These are phyloP conservation scores for Fibroporia radiculosa DNA, from an alignment of 768 basidiomycete species.

Conservation along the genomic window DNA sequence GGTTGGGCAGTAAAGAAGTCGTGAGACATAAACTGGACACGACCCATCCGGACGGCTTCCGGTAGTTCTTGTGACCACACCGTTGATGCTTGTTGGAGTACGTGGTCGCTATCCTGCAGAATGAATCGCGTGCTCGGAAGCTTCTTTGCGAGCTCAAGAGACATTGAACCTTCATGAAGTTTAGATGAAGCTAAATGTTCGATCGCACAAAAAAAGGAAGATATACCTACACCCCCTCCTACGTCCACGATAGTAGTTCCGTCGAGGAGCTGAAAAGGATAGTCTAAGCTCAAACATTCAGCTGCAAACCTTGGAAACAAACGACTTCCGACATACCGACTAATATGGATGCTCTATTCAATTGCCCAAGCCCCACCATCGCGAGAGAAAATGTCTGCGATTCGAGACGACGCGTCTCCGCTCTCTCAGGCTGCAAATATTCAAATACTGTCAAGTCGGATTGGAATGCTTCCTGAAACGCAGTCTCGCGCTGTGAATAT, in stretches of 20 bases:
- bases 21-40: slow-evolving; percentile 5
- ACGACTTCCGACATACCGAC: slow-evolving; percentile 1
- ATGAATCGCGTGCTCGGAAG: slow-evolving; percentile 12
- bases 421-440: slow-evolving; percentile 6
- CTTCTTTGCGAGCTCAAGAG: slow-evolving; percentile 10
- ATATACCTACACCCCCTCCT: slow-evolving; percentile 8
- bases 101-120: slow-evolving; percentile 12
- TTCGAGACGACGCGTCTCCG: neutral
- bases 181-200: neutral
- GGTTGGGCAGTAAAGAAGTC: slow-evolving; percentile 14
- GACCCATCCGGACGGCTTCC: neutral
- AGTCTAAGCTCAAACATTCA: neutral
- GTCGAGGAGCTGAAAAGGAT: slow-evolving; percentile 4
- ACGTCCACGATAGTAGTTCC: slow-evolving; percentile 8
- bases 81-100: slow-evolving; percentile 5
- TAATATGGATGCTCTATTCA: neutral
- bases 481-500: slow-evolving; percentile 1
- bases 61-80: slow-evolving; percentile 4
- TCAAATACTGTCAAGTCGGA: slow-evolving; percentile 1
- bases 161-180: slow-evolving; percentile 3
- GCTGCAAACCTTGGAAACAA: neutral
- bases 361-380: slow-evolving; percentile 5
- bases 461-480: slow-evolving; percentile 1
- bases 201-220: neutral
- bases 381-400: slow-evolving; percentile 3